A percentile compares a stretch with the other conserved stretches of the same genome.
phyloP scores from a whole-genome alignment of 2,329 filamentous ascomycete genomes.

The Fusarium circinatum region DNA sequence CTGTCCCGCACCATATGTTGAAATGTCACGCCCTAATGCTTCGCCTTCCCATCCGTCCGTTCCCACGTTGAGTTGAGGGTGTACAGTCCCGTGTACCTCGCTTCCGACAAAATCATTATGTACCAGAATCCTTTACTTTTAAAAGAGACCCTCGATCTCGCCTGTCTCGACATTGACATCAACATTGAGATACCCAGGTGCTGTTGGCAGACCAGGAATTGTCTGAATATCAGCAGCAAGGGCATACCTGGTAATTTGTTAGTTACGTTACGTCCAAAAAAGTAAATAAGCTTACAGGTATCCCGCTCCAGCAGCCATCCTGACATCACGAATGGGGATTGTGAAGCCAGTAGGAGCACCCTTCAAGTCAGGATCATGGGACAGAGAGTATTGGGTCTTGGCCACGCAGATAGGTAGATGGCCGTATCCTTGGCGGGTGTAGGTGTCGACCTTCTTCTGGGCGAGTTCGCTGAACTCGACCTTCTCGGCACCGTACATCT shows the following conservation, averaged over 20 bases:
- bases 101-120: conserved; percentile 4
- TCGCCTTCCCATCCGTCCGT: conserved; percentile 38
- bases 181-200: conserved; percentile 94
- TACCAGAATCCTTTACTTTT: conserved; percentile 47
- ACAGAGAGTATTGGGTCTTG: conserved; percentile 98
- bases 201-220: conserved; percentile 93
- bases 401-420: conserved; percentile 96
- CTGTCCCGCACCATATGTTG: conserved; percentile 43
- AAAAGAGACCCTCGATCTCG: conserved; percentile 91
- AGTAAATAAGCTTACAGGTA: conserved; percentile 73
- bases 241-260: conserved; percentile 72
- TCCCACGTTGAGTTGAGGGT: conserved; percentile 46
- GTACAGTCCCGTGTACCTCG: conserved; percentile 19
- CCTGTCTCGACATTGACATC: conserved; percentile 86
- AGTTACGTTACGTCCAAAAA: conserved; percentile 44
- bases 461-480: conserved; percentile 95
- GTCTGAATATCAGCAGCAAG: conserved; percentile 98
- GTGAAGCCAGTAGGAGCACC: conserved; percentile 95
- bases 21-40: conserved; percentile 43
- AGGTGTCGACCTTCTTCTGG: conserved; percentile 95
- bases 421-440: conserved; percentile 89
- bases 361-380: conserved; percentile 92
- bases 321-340: conserved; percentile 91
- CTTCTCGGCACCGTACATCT: conserved; percentile 92
- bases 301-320: conserved; percentile 92